phyloP scores from a whole-genome alignment of 768 basidiomycete genomes.

The Tulasnella sp. region DNA sequence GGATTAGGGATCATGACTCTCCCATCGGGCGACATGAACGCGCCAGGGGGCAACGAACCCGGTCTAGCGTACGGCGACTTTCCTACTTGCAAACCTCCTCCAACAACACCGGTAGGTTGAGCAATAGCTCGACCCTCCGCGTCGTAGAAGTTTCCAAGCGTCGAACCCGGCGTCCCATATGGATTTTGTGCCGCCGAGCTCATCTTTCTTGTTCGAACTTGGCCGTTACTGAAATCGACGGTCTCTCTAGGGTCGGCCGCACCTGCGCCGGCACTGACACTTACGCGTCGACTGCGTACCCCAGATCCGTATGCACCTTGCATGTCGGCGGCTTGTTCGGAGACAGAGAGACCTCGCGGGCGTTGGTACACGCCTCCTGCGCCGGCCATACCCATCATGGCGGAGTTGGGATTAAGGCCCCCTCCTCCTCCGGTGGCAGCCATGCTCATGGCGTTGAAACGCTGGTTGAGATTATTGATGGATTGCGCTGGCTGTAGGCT shows the following conservation, averaged over 20 bases:
- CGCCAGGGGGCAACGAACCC: background rate
- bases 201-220: background rate
- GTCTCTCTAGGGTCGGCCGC: background rate
- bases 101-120: background rate
- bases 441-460: background rate
- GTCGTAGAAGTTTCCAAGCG: background rate
- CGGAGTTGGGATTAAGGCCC: background rate
- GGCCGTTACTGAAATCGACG: background rate
- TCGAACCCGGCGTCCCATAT: background rate
- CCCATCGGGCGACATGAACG: too few species aligned
- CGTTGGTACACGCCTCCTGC: background rate
- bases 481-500: conserved; percentile 4
- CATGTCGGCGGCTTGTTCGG: background rate
- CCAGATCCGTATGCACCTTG: background rate
- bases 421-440: background rate
- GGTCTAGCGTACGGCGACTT: background rate
- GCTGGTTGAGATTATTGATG: background rate
- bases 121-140: background rate
- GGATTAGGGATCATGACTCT: too few species aligned
- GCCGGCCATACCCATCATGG: background rate
- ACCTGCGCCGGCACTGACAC: background rate
- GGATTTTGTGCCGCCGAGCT: background rate
- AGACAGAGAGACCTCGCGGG: background rate
- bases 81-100: background rate
- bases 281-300: background rate